Conservation (phyloP, 2,329 filamentous ascomycete species). For the Hypoxylon sp. region DNA sequence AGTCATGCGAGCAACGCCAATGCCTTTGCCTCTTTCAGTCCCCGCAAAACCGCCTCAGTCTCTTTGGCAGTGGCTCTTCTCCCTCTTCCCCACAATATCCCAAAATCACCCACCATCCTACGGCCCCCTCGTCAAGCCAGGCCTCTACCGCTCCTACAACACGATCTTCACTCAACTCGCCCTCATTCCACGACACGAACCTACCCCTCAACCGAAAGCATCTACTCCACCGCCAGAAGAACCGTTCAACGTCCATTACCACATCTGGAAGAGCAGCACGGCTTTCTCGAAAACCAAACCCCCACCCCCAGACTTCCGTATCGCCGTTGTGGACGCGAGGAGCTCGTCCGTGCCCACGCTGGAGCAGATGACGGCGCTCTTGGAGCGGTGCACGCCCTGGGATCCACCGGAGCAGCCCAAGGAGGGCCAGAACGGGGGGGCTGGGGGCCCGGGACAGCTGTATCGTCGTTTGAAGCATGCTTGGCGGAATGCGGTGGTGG, state of each 20-base stretch:
- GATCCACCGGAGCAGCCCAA: slow-evolving; percentile 67
- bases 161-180: slow-evolving; percentile 83
- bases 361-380: slow-evolving; percentile 76
- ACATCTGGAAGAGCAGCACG: slow-evolving; percentile 82
- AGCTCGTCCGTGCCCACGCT: slow-evolving; percentile 80
- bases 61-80: slow-evolving; percentile 69
- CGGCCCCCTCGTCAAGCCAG: slow-evolving; percentile 73
- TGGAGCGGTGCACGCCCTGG: slow-evolving; percentile 78
- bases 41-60: slow-evolving; percentile 40
- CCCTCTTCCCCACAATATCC: slow-evolving; percentile 57
- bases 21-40: slow-evolving; percentile 41
- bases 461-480: slow-evolving; percentile 89
- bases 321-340: slow-evolving; percentile 85
- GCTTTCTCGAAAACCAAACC: slow-evolving; percentile 85
- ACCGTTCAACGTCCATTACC: slow-evolving; percentile 81
- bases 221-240: slow-evolving; percentile 54
- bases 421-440: slow-evolving; percentile 60
- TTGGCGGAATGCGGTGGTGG: slow-evolving; percentile 85
- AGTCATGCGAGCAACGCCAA: slow-evolving; percentile 76
- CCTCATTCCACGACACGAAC: slow-evolving; percentile 80
- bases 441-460: slow-evolving; percentile 61
- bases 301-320: slow-evolving; percentile 83
- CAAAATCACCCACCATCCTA: slow-evolving; percentile 54
- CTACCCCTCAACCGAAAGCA: slow-evolving; percentile 51
- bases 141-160: slow-evolving; percentile 75